These are phyloP conservation scores for Citrus mangshanensis DNA, from an alignment of 345 rosid genomes.

Conservation along the genomic window DNA sequence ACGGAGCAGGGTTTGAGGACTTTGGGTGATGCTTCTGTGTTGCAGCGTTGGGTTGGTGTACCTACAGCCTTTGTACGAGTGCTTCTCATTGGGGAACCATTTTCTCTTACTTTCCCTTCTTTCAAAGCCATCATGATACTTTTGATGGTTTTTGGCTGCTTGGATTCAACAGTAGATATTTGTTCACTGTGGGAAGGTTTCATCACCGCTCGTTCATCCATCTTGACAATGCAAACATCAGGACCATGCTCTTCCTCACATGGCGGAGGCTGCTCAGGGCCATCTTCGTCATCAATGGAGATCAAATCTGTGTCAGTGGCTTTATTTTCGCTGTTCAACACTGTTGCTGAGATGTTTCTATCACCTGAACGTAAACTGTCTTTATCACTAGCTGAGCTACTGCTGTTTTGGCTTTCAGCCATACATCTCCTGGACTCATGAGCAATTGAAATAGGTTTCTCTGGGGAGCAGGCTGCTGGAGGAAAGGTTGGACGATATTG, in stretches of 20 bases:
- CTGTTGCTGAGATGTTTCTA: conserved; percentile 30
- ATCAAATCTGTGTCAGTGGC: conserved; percentile 48
- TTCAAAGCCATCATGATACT: conserved; percentile 86
- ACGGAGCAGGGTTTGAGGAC: conserved; percentile 51
- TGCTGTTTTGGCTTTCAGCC: conserved; percentile 94
- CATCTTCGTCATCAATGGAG: conserved; percentile 65
- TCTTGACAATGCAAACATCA: conserved; percentile 33
- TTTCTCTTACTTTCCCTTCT: conserved; percentile 91
- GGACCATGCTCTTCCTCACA: conserved; percentile 43
- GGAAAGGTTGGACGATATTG: conserved; percentile 67
- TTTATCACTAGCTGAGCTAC: conserved; percentile 71
- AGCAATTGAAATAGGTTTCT: conserved; percentile 47
- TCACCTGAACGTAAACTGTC: conserved; percentile 70
- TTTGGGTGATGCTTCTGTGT: conserved; percentile 61
- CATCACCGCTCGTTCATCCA: conserved; percentile 43
- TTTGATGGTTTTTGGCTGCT: conserved; percentile 82
- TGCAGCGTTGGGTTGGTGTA: conserved; percentile 46
- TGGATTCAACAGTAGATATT: conserved; percentile 47
- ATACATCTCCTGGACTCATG: conserved; percentile 52
- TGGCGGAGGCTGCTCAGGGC: conserved; percentile 39
- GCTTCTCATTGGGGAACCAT: conserved; percentile 78
- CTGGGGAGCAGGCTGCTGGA: conserved; percentile 35
- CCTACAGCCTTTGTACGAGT: conserved; percentile 46
- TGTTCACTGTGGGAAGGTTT: conserved; percentile 46
- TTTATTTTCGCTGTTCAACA: conserved; percentile 44